A percentile compares a stretch with the other conserved stretches of the same genome.
Conservation (phyloP, 768 basidiomycete species). For the Cantharellus anzutake region DNA sequence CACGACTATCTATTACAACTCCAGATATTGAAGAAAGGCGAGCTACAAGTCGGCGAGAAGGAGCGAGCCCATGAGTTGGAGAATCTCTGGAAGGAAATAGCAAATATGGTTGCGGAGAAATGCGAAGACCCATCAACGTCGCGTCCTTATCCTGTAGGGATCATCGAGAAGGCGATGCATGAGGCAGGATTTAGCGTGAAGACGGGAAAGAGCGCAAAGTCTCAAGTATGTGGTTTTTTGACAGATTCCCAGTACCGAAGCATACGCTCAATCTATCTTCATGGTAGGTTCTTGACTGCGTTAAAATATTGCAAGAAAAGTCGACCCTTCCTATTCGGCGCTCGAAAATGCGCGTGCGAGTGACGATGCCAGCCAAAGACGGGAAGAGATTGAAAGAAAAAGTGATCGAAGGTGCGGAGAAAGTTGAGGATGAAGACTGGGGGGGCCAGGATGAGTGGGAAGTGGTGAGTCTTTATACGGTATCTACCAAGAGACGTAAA, state of each 20-base stretch:
- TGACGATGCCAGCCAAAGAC: slow-evolving; percentile 52
- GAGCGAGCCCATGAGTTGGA: slow-evolving; percentile 83
- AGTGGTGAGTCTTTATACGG: slow-evolving; percentile 34
- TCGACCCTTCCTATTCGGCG: slow-evolving; percentile 85
- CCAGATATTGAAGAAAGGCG: slow-evolving; percentile 88
- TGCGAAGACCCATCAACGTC: slow-evolving; percentile 86
- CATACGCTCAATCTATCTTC: background rate
- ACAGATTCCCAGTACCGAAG: background rate
- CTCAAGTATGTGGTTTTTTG: slow-evolving; percentile 40
- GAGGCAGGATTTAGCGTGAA: slow-evolving; percentile 89
- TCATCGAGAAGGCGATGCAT: slow-evolving; percentile 95
- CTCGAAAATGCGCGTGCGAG: slow-evolving; percentile 78
- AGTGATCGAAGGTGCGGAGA: slow-evolving; percentile 55
- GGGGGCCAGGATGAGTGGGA: slow-evolving; percentile 57
- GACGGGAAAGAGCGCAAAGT: slow-evolving; percentile 78
- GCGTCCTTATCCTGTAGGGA: slow-evolving; percentile 77
- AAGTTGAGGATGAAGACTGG: slow-evolving; percentile 66
- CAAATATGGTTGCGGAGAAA: slow-evolving; percentile 85
- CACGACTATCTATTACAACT: background rate
- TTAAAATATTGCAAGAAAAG: slow-evolving; percentile 61
- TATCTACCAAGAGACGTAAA: background rate
- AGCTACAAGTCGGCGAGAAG: slow-evolving; percentile 92
- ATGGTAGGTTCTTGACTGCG: slow-evolving; percentile 68
- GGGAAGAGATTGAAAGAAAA: slow-evolving; percentile 50
- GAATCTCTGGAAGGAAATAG: slow-evolving; percentile 72